Base-by-base conservation (phyloP, 2,329 filamentous ascomycete species). In the Xylariaceae sp. region DNA sequence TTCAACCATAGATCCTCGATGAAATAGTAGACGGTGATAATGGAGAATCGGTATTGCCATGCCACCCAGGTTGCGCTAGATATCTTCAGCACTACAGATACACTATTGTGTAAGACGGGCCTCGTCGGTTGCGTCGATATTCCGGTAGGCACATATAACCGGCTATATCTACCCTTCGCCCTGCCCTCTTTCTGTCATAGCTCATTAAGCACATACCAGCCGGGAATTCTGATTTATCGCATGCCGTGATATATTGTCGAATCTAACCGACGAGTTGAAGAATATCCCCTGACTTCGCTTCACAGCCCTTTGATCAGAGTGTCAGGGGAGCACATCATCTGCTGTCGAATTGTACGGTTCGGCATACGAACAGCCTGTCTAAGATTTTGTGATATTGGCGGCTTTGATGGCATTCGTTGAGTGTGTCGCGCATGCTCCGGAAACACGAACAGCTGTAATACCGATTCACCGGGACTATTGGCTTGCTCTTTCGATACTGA, bases 151-250 rank as follows among this genome's bases (percentile, higher is more conserved):
- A 41, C 37, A 9, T 41, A 41, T 41, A 41, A 41, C 23, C 23
- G 23, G 23, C 23, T 30, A 30, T 30, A 41, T 11, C 11, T 13
- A 10, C 8, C 1, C 37, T 10, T 41, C 9, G 37, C 37, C 2
- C 9, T 41, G 37, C 37, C 11, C 37, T 41, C 37, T 15, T 51
- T 17, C 18, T 48, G 41, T 50, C 35, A 39, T 17, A n/a, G 41
- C 4, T 49, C 37, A 10, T 30, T 37, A 8, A 53, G 7, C 23
- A 9, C 44, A 45, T 44, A 10, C 50, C 41, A 55, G 41, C 41
- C 54, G 23, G 57, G 10, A 30, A 30, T 37, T 57, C 15, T 51
- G 57, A 62, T 57, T 55, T 58, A 58, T 56, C 44, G 54, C 57
- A 55, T 44, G 44, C 41, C 34, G 4, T 11, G 7, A 54, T 39